Base-by-base conservation (phyloP, 73 alveolate genomes). In the Stentor coeruleus region DNA sequence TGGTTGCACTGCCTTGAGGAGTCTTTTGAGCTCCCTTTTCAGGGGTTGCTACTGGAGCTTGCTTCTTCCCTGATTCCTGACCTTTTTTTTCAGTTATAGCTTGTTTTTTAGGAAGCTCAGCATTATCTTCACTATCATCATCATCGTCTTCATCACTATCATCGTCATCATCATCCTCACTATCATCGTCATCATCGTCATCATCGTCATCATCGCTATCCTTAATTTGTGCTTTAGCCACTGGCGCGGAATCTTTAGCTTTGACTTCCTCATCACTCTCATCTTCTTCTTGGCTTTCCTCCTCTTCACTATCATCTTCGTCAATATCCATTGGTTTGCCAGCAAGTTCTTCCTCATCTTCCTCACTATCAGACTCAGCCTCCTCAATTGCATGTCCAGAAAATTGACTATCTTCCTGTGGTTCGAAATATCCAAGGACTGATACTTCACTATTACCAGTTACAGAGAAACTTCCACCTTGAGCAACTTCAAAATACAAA, bases 291-390 rank as follows among this genome's bases (percentile, higher is more conserved):
- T 11, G 28, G 20, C 66, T 49, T 49, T 49, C 66, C 66, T 49
- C 66, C n/a, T n/a, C n/a, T 49, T 49, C 66, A 49, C 66, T 49
- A 49, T 49, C 66, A 49, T 20, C 20, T 6, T 20, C 66, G 28
- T 49, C 28, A 6, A 49, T 6, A 49, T 49, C 66, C n/a, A n/a
- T n/a, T n/a, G n/a, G n/a, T n/a, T n/a, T n/a, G n/a, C n/a, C n/a
- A n/a, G n/a, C n/a, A n/a, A n/a, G n/a, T 11, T 20, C 66, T 49
- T 49, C 66, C 66, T 11, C 66, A 49, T 6, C 66, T 49, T 49
- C 66, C 6, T 49, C 66, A 49, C 66, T 49, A 20, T 49, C 66
- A 49, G 66, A 49, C 66, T 49, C 66, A 49, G 66, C 28, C 66
- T 49, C 28, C 28, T 11, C 20, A 6, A 49, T 49, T 6, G 66